phyloP scores from a whole-genome alignment of 768 basidiomycete genomes.

The Collybiopsis confluens region DNA sequence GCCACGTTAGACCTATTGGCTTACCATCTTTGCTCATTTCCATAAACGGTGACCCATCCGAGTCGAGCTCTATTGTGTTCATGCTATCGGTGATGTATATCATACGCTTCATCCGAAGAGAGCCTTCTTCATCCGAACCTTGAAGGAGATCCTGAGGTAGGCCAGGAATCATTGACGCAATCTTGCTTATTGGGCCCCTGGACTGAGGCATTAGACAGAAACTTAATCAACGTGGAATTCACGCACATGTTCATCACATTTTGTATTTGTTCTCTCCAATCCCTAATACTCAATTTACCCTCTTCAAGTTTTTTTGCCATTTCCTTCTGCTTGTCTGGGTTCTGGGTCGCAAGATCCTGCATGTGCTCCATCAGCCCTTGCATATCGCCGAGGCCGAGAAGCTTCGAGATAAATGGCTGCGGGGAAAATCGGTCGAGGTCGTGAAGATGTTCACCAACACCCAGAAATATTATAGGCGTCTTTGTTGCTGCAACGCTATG shows the following conservation, averaged over 20 bases:
- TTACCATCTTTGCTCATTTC: conserved; percentile 79
- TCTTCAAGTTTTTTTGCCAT: conserved; percentile 97
- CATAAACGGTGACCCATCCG: conserved; percentile 91
- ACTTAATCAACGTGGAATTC: conserved; percentile 10
- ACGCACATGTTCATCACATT: conserved; percentile 96
- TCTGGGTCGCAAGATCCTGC: conserved; percentile 90
- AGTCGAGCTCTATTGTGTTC: conserved; percentile 90
- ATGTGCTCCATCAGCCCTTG: conserved; percentile 98
- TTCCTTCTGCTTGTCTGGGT: conserved; percentile 96
- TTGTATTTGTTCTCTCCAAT: conserved; percentile 96
- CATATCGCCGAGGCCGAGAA: conserved; percentile 93
- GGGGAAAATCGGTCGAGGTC: conserved; percentile 96
- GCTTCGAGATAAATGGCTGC: conserved; percentile 94
- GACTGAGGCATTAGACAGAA: conserved; percentile 2
- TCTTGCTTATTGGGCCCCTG: conserved; percentile 98
- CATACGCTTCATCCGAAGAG: conserved; percentile 91
- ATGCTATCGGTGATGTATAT: conserved; percentile 99
- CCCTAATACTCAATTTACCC: conserved; percentile 93
- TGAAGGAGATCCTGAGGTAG: conserved; percentile 87
- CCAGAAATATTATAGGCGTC: conserved; percentile 98
- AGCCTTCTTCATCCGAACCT: conserved; percentile 92
- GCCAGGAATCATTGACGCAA: conserved; percentile 98
- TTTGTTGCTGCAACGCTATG: conserved; percentile 94
- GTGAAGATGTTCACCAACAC: conserved; percentile 95
- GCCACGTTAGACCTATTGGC: conserved; percentile 82